Base-by-base conservation (phyloP, 1,139 yeast species). In the Yamadazyma trypodendri region DNA sequence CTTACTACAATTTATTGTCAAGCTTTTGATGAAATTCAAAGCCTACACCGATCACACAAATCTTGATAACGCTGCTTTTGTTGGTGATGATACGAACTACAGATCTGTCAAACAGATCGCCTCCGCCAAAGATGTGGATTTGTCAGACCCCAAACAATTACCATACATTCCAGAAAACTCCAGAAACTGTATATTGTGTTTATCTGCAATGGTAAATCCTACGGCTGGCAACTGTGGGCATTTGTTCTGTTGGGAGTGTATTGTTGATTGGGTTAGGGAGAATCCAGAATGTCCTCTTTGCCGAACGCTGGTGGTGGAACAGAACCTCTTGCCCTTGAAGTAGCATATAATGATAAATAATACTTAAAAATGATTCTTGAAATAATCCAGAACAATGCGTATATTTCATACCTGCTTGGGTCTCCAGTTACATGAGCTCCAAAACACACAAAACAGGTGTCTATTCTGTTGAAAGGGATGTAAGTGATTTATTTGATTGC, bases 231-330 rank as follows among this genome's bases (percentile, higher is more conserved):
- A 82, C 8, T 92, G 98, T 61, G 98, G 98, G 0, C 98, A 92
- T 58, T 45, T 87, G 13, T 90, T 86, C 58, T 92, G 98, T 61
- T 92, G 97, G 97, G 73, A 71, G 6, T 92, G 98, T 56, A 80
- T 88, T 6, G 74, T 81, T 6, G 95, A 86, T 50, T 92, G 97
- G 97, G 78, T 89, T 39, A 68, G 88, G 45, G 96, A 89, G 40
- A 77, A 79, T 49, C 83, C 90, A 0, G 97, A 89, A 54, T 92
- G 98, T 56, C 97, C 98, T 0, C 66, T 92, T 25, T 92, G 98
- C 54, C 64, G 98, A 43, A 95, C 83, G 47, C 72, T 68, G 32
- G 78, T 92, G 43, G 66, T 72, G 31, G 90, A 84, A 51, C 94
- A 87, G 58, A 81, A 85, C 50, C 62, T 90, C 34, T 63, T 90